Conservation (phyloP, 805 yeast species). For the Dipodascopsis uninucleata region DNA sequence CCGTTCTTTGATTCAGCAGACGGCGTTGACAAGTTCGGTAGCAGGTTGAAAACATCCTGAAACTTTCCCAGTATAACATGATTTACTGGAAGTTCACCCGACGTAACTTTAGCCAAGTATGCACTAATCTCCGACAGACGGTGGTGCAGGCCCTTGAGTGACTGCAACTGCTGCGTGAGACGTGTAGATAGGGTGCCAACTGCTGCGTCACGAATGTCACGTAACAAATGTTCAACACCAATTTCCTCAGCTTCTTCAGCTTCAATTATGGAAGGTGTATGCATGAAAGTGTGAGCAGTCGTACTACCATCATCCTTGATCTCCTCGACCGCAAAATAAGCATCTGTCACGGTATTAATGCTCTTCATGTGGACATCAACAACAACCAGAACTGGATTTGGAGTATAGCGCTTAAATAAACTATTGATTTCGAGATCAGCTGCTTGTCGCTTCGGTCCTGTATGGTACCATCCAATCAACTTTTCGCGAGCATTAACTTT, state of each 20-base stretch:
- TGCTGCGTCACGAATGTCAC: slow-evolving; percentile 95
- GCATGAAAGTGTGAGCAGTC: slow-evolving; percentile 87
- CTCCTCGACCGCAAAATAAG: slow-evolving; percentile 90
- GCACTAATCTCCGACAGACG: slow-evolving; percentile 72
- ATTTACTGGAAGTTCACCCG: slow-evolving; percentile 75
- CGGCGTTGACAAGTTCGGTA: slow-evolving; percentile 65
- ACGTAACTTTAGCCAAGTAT: slow-evolving; percentile 71
- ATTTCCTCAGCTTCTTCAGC: slow-evolving; percentile 99
- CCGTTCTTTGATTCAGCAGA: slow-evolving; percentile 26
- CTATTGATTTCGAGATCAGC: slow-evolving; percentile 91
- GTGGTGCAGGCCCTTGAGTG: slow-evolving; percentile 78
- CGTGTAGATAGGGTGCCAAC: slow-evolving; percentile 86
- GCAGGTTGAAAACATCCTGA: slow-evolving; percentile 88
- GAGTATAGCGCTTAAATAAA: slow-evolving; percentile 74
- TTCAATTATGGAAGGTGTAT: slow-evolving; percentile 84
- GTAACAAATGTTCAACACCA: slow-evolving; percentile 92
- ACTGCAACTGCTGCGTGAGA: slow-evolving; percentile 83
- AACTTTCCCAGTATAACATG: slow-evolving; percentile 86
- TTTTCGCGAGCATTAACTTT: slow-evolving; percentile 96
- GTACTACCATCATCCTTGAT: slow-evolving; percentile 93
- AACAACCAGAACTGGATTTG: slow-evolving; percentile 77
- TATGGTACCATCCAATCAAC: slow-evolving; percentile 98
- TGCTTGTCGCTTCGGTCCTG: slow-evolving; percentile 87
- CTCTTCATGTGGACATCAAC: slow-evolving; percentile 84
- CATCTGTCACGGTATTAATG: slow-evolving; percentile 94